Conservation (phyloP, 129 eudicot species). For the Gnaphalium uliginosum region DNA sequence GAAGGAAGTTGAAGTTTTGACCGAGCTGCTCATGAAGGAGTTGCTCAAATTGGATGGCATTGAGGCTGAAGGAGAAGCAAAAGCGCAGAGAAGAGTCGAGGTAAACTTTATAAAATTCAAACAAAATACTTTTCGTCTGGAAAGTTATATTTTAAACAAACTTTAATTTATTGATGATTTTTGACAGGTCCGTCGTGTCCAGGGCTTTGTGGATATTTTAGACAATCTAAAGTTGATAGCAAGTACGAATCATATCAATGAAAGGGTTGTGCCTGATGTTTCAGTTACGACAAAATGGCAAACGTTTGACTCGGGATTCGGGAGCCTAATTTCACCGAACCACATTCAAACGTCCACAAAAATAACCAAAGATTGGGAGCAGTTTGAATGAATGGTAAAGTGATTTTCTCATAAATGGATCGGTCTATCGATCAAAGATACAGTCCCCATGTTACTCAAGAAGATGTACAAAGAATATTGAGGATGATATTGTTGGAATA, state of each 20-base stretch:
- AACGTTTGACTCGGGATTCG: slow-evolving; percentile 51
- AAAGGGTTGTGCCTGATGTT: slow-evolving; percentile 25
- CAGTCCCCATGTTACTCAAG: slow-evolving; percentile 9
- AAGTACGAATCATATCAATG: slow-evolving; percentile 8
- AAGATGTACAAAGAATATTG: slow-evolving; percentile 20
- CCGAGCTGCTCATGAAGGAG: slow-evolving; percentile 65
- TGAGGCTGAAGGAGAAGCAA: slow-evolving; percentile 66
- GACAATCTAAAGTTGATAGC: slow-evolving; percentile 46
- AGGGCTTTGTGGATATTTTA: slow-evolving; percentile 51
- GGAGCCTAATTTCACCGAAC: slow-evolving; percentile 43
- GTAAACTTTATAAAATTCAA: slow-evolving; percentile 34
- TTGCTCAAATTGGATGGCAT: slow-evolving; percentile 57
- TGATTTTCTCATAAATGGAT: slow-evolving; percentile 5
- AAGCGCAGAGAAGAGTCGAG: slow-evolving; percentile 51
- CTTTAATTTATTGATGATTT: background rate
- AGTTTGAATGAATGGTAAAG: slow-evolving; percentile 38
- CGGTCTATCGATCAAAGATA: background rate
- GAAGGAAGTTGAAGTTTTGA: slow-evolving; percentile 45
- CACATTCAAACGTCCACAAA: slow-evolving; percentile 36
- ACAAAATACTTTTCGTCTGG: slow-evolving; percentile 6
- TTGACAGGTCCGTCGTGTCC: slow-evolving; percentile 56
- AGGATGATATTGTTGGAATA: slow-evolving; percentile 26
- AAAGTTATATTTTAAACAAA: slow-evolving; percentile 1
- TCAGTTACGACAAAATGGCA: slow-evolving; percentile 49
- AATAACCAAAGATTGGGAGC: slow-evolving; percentile 53